A percentile compares a stretch with the other conserved stretches of the same genome.
Evolutionary conservation across 139 green algal species (phyloP).

Genomic region (Zygnema cylindricum): DNA sequence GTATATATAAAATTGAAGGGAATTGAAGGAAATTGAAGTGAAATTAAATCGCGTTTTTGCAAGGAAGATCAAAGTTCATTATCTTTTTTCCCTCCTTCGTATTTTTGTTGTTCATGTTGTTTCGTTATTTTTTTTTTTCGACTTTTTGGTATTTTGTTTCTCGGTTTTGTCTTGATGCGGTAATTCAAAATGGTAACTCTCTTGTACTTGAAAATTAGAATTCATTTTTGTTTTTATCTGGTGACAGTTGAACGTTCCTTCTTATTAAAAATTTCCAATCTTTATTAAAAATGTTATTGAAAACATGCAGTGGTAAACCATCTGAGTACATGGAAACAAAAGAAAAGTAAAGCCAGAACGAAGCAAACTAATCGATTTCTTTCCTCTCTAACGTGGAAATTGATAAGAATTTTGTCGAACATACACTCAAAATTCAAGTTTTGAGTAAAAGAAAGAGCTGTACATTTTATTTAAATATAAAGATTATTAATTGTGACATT

Average conservation of each 20-base stretch:
- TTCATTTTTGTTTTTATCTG: background rate
- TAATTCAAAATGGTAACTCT: too few relatives aligned
- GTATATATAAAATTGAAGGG: too few relatives aligned
- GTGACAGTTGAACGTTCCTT: background rate
- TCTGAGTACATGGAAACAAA: too few relatives aligned
- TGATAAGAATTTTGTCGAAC: background rate
- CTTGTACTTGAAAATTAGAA: too few relatives aligned
- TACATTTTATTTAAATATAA: too few relatives aligned
- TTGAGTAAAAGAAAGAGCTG: too few relatives aligned
- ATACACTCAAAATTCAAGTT: background rate
- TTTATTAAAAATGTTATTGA: background rate
- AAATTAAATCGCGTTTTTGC: background rate
- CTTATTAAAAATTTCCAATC: background rate
- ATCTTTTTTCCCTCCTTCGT: background rate
- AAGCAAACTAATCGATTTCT: background rate
- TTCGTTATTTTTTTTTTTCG: background rate
- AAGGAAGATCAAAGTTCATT: background rate
- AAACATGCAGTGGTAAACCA: too few relatives aligned
- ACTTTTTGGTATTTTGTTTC: background rate
- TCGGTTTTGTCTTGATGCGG: too few relatives aligned
- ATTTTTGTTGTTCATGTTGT: background rate
- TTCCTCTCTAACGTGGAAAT: background rate
- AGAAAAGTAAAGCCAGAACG: background rate
- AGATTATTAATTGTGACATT: too few relatives aligned
- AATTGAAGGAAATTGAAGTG: background rate